Base-by-base conservation (phyloP, 2,329 filamentous ascomycete species). In the Trichoderma sp. region DNA sequence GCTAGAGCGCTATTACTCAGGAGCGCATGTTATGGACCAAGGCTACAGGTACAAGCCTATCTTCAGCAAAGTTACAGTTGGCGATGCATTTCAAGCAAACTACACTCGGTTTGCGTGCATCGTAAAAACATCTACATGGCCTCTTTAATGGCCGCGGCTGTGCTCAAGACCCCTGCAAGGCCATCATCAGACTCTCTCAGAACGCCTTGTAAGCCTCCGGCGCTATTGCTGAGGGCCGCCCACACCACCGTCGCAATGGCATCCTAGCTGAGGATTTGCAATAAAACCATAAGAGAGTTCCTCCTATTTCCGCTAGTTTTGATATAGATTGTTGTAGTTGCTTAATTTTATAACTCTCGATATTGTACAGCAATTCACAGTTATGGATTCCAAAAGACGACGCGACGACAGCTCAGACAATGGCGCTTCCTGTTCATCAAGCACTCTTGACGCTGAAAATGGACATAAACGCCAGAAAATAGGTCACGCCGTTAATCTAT, bases 141-240 rank as follows among this genome's bases (percentile, higher is more conserved):
- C 45, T 63, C 19, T 52, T 15, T 35, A 25, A n/a, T n/a, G 42
- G 32, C 32, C 29, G 59, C 42, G 45, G 45, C 59, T 53, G 59
- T 37, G 48, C 17, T 15, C 45, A 53, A 52, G 15, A 63, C 22
- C 59, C 59, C 45, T 63, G 59, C 45, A 63, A 63, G 19, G 19
- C 15, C 22, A 39, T 39, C 32, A 22, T 22, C 57, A 48, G 29
- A 22, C 29, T n/a, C 57, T 39, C 45, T 6, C 45, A 53, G 45
- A 39, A 50, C n/a, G 59, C 59, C 59, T 63, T 63, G 34, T 53
- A 29, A 27, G 59, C 59, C 59, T 63, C 59, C 25, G 45, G 17
- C 45, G 59, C 58, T 19, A 17, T 29, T 25, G 22, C 22, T 39
- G 45, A 34, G 59, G 29, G 29, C 59, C 42, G 29, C 45, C 27